Evolutionary conservation across 2,329 filamentous ascomycete species (phyloP).

Genomic region (Sporothrix luriei): DNA sequence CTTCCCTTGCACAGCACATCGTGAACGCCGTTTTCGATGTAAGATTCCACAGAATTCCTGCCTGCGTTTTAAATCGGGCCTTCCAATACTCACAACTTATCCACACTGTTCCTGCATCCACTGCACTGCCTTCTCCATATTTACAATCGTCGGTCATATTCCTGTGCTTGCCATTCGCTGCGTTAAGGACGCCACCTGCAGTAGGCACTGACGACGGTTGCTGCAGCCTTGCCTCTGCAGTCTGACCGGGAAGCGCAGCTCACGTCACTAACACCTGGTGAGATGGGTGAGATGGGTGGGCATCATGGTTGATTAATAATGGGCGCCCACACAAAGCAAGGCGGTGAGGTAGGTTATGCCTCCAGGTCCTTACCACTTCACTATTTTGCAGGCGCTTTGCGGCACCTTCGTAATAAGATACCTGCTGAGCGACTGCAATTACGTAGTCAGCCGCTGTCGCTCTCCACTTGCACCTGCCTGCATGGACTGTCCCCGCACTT

Average conservation of each 20-base stretch:
- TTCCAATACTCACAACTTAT: not conserved
- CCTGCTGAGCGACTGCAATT: not conserved
- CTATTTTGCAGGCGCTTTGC: not conserved
- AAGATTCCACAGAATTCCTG: not conserved
- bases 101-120: slow-evolving; percentile 5
- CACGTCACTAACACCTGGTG: slow-evolving; percentile 9
- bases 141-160: not conserved
- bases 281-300: not conserved
- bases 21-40: not conserved
- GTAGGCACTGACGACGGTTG: slow-evolving; percentile 1
- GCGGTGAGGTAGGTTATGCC: slow-evolving; percentile 22
- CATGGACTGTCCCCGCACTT: slow-evolving; percentile 14
- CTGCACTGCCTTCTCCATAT: not conserved
- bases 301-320: slow-evolving; percentile 10
- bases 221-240: slow-evolving; percentile 13
- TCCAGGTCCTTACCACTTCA: not conserved
- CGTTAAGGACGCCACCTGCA: not conserved
- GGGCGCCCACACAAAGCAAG: not conserved
- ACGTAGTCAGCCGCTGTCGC: not conserved
- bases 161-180: not conserved
- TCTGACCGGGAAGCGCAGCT: not conserved
- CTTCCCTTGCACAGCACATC: not conserved
- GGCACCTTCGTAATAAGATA: not conserved
- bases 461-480: not conserved
- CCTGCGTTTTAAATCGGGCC: not conserved